A percentile compares a stretch with the other conserved stretches of the same genome.
Evolutionary conservation across 176 grass and related monocot genomes (phyloP).

Genomic region (Bonia amplexicaulis): DNA sequence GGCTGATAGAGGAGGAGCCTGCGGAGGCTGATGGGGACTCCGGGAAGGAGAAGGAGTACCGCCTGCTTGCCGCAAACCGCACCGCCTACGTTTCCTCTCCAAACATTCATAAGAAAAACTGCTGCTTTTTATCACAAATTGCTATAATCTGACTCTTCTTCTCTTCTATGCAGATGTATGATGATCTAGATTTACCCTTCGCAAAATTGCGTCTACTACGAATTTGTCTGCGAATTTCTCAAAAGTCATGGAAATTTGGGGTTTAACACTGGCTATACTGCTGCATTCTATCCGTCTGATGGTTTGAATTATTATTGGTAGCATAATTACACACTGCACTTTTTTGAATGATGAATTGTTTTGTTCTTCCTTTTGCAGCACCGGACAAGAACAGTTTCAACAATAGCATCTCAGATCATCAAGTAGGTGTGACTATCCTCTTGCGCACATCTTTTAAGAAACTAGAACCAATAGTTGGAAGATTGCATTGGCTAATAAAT

Average conservation of each 20-base stretch:
- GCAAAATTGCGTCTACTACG: not conserved
- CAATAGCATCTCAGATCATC: conserved; percentile 94
- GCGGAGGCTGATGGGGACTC: no score
- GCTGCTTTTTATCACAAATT: not conserved
- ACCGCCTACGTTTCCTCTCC: no score
- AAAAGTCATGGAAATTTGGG: not conserved
- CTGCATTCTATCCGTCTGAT: not conserved
- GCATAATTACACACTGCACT: not conserved
- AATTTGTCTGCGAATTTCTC: not conserved
- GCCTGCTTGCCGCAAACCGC: no score
- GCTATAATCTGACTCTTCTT: conserved; percentile 1
- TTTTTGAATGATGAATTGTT: not conserved
- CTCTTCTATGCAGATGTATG: not conserved
- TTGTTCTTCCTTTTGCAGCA: conserved; percentile 46
- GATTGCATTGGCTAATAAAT: not conserved
- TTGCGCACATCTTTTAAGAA: not conserved
- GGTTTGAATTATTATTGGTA: not conserved
- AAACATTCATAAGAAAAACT: not conserved
- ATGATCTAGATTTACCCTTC: not conserved
- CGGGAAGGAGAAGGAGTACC: no score
- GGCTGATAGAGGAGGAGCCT: no score
- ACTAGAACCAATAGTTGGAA: not conserved
- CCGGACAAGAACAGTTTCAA: conserved; percentile 94
- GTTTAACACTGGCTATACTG: not conserved
- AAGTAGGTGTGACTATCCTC: conserved; percentile 23